Conservation (phyloP, 163 green algal species). For the Chlamydomonas reinhardtii region DNA sequence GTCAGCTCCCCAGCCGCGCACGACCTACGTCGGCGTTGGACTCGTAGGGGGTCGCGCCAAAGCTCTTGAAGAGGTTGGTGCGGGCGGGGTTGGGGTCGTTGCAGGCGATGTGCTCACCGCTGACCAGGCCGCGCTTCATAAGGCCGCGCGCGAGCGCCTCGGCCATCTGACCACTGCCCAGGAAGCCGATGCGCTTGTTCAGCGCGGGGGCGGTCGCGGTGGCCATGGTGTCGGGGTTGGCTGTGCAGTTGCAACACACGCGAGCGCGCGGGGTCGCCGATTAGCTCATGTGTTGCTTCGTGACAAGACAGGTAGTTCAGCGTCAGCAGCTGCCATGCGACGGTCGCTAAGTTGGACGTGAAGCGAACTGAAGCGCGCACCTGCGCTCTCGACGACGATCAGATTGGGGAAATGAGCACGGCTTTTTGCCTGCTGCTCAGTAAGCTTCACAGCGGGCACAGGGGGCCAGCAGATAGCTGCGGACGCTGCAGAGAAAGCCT, state of each 20-base stretch:
- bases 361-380: too few relatives aligned
- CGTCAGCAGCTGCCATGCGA: not conserved
- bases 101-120: constrained; percentile 72
- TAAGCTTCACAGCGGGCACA: constrained; percentile 19
- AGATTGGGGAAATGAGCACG: not conserved
- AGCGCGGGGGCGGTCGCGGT: constrained; percentile 18
- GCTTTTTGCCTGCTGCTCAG: constrained; percentile 5
- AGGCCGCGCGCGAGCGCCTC: constrained; percentile 92
- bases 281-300: too few relatives aligned
- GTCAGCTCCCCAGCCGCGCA: too few relatives aligned
- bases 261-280: not conserved
- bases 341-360: too few relatives aligned
- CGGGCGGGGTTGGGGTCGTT: constrained; percentile 78
- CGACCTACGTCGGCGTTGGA: constrained; percentile 75
- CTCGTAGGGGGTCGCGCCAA: constrained; percentile 72
- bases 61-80: constrained; percentile 84
- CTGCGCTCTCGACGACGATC: constrained; percentile 6
- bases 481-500: not conserved
- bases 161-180: constrained; percentile 91
- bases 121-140: constrained; percentile 79
- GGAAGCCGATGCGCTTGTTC: constrained; percentile 84
- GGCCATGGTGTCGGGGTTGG: not conserved
- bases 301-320: too few relatives aligned
- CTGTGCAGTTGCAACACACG: constrained; percentile 11
- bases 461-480: constrained; percentile 22